Evolutionary conservation across 306 rosid species (phyloP).

Genomic region (Mimosa pudica): DNA sequence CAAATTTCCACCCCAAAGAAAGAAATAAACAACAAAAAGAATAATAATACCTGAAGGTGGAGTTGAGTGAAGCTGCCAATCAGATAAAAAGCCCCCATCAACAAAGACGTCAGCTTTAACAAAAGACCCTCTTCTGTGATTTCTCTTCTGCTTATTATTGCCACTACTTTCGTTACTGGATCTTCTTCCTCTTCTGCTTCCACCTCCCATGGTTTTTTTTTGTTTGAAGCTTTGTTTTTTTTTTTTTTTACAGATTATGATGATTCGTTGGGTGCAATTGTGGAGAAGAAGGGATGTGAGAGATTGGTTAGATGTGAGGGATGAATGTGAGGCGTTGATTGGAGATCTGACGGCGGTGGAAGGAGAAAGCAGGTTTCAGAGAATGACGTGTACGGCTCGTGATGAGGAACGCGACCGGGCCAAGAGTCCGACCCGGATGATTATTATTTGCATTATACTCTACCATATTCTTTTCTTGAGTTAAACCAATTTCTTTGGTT

Average conservation of each 20-base stretch:
- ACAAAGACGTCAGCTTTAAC: conserved; percentile 48
- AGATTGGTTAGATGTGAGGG: not conserved
- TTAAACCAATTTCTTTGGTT: too few relatives aligned
- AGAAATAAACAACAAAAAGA: not conserved
- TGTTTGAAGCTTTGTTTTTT: not conserved
- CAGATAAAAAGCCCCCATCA: conserved; percentile 78
- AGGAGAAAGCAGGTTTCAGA: not conserved
- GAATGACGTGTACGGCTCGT: conserved; percentile 11
- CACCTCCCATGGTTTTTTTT: conserved; percentile 57
- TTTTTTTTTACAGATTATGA: not conserved
- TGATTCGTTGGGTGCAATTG: conserved; percentile 9
- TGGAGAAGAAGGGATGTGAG: not conserved
- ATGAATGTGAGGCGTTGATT: conserved; percentile 8
- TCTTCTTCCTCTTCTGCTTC: conserved; percentile 52
- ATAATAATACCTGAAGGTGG: conserved; percentile 55
- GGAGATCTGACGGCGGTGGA: conserved; percentile 8
- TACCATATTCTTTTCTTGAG: not conserved
- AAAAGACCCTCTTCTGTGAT: conserved; percentile 49
- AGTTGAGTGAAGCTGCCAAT: conserved; percentile 53
- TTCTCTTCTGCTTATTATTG: conserved; percentile 18
- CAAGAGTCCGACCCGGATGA: not conserved
- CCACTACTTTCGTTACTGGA: conserved; percentile 27
- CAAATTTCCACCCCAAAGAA: conserved; percentile 4
- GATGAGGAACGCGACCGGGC: not conserved
- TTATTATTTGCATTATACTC: not conserved